A percentile compares a stretch with the other conserved stretches of the same genome.
These are phyloP conservation scores for Myxozyma mucilagina DNA, from an alignment of 805 yeast species.

Conservation along the genomic window DNA sequence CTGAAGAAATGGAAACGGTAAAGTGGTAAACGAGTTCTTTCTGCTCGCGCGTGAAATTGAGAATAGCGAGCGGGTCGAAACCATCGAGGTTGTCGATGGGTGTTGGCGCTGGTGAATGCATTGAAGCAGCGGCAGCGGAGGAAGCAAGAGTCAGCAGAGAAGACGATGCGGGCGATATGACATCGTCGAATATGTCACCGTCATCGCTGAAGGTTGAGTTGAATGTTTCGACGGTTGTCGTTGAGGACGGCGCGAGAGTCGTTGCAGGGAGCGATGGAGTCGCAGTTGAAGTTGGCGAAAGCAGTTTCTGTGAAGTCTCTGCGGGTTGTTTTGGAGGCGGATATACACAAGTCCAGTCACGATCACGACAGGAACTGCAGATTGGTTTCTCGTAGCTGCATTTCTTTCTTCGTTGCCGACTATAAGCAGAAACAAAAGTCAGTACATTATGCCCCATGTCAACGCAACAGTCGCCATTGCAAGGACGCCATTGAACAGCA, in stretches of 20 bases:
- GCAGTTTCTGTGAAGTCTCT: neutral
- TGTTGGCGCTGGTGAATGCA: neutral
- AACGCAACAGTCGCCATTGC: neutral
- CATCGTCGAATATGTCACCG: constrained; percentile 2
- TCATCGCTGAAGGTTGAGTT: neutral
- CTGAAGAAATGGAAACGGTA: constrained; percentile 21
- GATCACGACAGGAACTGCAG: constrained; percentile 26
- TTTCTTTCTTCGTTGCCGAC: constrained; percentile 29
- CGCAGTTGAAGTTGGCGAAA: neutral
- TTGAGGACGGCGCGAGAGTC: neutral
- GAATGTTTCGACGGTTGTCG: neutral
- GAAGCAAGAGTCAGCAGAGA: neutral
- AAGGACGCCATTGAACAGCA: too few species aligned
- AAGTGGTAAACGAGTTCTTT: constrained; percentile 25
- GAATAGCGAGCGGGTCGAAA: constrained; percentile 23
- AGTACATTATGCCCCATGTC: neutral
- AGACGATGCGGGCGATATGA: neutral
- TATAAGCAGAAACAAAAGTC: neutral
- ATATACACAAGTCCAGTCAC: constrained; percentile 25
- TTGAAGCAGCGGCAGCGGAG: neutral
- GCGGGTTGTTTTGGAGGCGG: constrained; percentile 2
- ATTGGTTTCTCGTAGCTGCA: constrained; percentile 21
- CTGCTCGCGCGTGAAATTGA: constrained; percentile 21
- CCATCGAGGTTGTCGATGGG: constrained; percentile 16
- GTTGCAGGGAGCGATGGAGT: neutral